Evolutionary conservation across 257 asterid species (phyloP).

Genomic region (Solanum paucissectum): DNA sequence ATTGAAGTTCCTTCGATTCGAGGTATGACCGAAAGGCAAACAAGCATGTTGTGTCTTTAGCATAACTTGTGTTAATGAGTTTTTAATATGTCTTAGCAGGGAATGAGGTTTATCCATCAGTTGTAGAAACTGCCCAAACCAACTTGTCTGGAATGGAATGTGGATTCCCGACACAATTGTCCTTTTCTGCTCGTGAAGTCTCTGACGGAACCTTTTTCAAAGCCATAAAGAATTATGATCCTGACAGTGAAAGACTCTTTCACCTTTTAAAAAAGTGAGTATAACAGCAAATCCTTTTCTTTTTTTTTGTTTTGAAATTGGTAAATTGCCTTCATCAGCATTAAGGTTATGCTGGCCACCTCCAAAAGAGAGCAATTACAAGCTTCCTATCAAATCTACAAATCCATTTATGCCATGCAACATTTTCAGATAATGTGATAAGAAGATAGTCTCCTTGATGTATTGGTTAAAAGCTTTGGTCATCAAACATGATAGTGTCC

Average conservation of each 20-base stretch:
- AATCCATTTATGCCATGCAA: background rate
- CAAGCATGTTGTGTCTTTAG: background rate
- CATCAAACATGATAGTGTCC: background rate
- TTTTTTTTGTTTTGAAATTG: too few species aligned
- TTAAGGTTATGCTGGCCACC: background rate
- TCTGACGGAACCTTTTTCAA: conserved; percentile 86
- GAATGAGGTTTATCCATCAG: conserved; percentile 73
- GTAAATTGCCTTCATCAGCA: background rate
- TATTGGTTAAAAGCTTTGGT: background rate
- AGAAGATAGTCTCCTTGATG: background rate
- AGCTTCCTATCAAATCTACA: background rate
- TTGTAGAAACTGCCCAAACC: conserved; percentile 36
- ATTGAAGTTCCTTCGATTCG: conserved; percentile 71
- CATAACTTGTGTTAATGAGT: conserved; percentile 12
- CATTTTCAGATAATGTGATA: conserved; percentile 3
- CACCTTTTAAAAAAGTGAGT: conserved; percentile 67
- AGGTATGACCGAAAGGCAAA: conserved; percentile 35
- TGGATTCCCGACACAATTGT: conserved; percentile 73
- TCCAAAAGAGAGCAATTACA: background rate
- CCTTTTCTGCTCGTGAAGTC: conserved; percentile 96
- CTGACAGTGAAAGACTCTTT: conserved; percentile 68
- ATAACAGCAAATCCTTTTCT: background rate
- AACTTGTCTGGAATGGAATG: conserved; percentile 61
- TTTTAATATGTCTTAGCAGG: conserved; percentile 31
- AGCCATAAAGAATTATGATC: conserved; percentile 73